Evolutionary conservation across 1,139 yeast species (phyloP).

Genomic region (Candida labiduridarum): DNA sequence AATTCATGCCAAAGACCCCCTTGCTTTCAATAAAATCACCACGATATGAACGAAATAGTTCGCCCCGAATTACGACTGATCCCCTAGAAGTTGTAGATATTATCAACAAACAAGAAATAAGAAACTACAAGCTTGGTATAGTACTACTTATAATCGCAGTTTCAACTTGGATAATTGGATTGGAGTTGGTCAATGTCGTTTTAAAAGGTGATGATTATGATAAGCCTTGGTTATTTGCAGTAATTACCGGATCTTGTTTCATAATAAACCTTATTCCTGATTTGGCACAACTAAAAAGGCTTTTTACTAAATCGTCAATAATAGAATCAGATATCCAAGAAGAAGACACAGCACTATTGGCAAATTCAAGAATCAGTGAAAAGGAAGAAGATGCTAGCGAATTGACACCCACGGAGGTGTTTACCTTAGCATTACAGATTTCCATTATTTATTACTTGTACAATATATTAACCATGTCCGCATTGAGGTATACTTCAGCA

Average conservation of each 20-base stretch:
- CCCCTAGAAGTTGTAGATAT: conserved; percentile 45
- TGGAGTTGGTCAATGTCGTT: conserved; percentile 51
- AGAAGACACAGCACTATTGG: conserved; percentile 6
- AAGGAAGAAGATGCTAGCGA: conserved; percentile 13
- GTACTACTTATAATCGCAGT: conserved; percentile 43
- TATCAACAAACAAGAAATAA: conserved; percentile 47
- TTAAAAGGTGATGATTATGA: conserved; percentile 50
- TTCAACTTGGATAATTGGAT: conserved; percentile 50
- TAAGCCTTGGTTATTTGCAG: conserved; percentile 52
- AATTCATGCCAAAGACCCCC: conserved; percentile 5
- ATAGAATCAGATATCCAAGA: background rate
- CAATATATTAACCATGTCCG: conserved; percentile 41
- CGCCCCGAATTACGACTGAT: conserved; percentile 22
- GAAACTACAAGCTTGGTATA: conserved; percentile 46
- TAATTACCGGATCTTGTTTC: conserved; percentile 50
- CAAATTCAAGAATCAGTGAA: conserved; percentile 6
- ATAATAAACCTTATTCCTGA: conserved; percentile 48
- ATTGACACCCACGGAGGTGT: conserved; percentile 34
- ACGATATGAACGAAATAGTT: conserved; percentile 2
- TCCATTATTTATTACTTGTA: conserved; percentile 45
- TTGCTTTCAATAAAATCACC: conserved; percentile 8
- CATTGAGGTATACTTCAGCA: conserved; percentile 53
- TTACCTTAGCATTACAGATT: conserved; percentile 38
- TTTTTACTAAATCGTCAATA: background rate
- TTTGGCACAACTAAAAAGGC: conserved; percentile 6